These are phyloP conservation scores for Periconia sp. DNA, from an alignment of 2,329 filamentous ascomycete genomes.

Conservation along the genomic window DNA sequence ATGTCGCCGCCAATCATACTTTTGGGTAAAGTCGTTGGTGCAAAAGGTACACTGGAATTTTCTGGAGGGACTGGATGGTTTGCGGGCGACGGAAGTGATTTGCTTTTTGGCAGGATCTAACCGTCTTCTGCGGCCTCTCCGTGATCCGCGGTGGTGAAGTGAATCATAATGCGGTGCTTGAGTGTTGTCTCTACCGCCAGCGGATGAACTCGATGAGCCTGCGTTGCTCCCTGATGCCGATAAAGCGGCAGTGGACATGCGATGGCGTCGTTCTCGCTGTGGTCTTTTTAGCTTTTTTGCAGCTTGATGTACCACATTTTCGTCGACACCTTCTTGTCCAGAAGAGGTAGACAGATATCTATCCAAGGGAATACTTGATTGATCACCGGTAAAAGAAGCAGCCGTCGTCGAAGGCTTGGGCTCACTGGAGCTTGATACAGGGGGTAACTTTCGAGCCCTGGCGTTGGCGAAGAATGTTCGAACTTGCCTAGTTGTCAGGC, in stretches of 20 bases:
- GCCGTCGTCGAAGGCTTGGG: not conserved
- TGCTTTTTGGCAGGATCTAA: constrained; percentile 10
- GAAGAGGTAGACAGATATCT: constrained; percentile 26
- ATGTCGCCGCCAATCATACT: constrained; percentile 62
- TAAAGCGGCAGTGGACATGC: constrained; percentile 3
- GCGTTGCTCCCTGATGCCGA: constrained; percentile 14
- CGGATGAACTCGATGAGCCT: constrained; percentile 21
- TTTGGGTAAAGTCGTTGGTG: constrained; percentile 52
- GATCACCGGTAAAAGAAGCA: not conserved
- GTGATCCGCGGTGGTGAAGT: constrained; percentile 15
- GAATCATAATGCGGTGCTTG: not conserved
- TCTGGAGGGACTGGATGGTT: constrained; percentile 14
- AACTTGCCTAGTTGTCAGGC: constrained; percentile 19
- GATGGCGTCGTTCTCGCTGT: not conserved
- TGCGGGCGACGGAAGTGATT: constrained; percentile 12
- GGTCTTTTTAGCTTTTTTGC: constrained; percentile 5
- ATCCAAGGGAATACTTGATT: constrained; percentile 18
- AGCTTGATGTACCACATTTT: constrained; percentile 15
- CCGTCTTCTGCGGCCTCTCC: constrained; percentile 24
- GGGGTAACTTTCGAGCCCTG: constrained; percentile 20
- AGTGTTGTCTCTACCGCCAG: constrained; percentile 18
- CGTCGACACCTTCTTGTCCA: constrained; percentile 22
- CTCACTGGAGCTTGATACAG: not conserved
- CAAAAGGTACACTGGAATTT: constrained; percentile 58
- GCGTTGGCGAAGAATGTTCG: constrained; percentile 28